Evolutionary conservation across 805 yeast species (phyloP), one percentile per base, ranked within the genome.

Genomic region (Cyberlindnera americana): DNA sequence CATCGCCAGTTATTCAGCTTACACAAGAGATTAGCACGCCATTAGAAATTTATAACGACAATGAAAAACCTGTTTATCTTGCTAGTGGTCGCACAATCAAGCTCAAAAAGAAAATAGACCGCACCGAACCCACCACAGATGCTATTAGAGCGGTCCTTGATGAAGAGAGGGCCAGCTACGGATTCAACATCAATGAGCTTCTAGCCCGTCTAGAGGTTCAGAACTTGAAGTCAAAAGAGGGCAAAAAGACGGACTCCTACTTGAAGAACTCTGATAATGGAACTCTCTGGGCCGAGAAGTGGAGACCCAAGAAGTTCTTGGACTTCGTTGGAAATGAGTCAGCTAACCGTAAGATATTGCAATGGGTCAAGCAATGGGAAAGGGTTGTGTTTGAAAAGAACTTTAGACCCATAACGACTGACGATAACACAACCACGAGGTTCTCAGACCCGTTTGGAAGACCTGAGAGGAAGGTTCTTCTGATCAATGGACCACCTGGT

Each of bases 401-500:
- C 32, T 54, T 65, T 11, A 56, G 56, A 33, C 61, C 60, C 4
- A 47, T 51, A 21, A 46, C 50, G 19, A 25, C 53, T 29, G 23
- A 43, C 6, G 45, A 47, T 22, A 18, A 34, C 7, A 12, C 21
- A 4, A 7, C 35, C 2, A 13, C 41, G 23, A 46, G 39, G 12
- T 48, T 46, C 5, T 30, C 41, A 1, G 88, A 81, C 54, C 75
- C 77, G 1, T 67, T 73, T 29, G 68, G 73, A 21, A 65, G 90
- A 40, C 90, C 90, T 0, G 64, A 60, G 13, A 72, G 72, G 37
- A 82, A 77, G 47, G 70, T 93, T 0, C 57, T 93, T 16, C 64
- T 93, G 29, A 73, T 93, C 10, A 88, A 83, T 57, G 99, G 99
- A 0, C 93, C 96, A 0, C 89, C 96, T 0, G 99, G 99, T 2